Conservation (phyloP, 163 green algal genomes). For the Volvox carteri region DNA sequence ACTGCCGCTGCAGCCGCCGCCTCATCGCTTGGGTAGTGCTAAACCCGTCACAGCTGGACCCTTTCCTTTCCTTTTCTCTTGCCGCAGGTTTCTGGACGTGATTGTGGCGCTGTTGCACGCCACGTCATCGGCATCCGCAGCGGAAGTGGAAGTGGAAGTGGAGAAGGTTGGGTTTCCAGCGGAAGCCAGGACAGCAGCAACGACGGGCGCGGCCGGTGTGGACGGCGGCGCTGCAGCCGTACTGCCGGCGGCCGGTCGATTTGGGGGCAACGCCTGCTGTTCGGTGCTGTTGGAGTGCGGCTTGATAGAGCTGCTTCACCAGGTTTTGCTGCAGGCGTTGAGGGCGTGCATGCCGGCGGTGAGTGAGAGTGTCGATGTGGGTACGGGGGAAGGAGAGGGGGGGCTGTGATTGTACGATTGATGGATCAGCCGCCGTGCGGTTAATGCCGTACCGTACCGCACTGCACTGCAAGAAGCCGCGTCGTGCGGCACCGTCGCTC, state of each 20-base stretch:
- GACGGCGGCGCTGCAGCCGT: too few relatives aligned
- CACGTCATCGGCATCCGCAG: neutral
- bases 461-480: too few relatives aligned
- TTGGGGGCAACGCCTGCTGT: neutral
- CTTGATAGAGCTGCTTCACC: slow-evolving; percentile 41
- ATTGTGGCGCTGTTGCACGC: slow-evolving; percentile 45
- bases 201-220: neutral
- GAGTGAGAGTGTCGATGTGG: neutral
- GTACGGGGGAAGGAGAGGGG: neutral
- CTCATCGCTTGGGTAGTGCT: too few relatives aligned
- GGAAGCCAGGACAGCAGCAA: too few relatives aligned
- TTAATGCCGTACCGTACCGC: too few relatives aligned
- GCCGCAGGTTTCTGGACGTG: slow-evolving; percentile 18
- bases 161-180: neutral
- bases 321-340: slow-evolving; percentile 15
- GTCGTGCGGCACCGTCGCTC: too few relatives aligned
- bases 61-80: too few relatives aligned
- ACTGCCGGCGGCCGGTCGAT: neutral
- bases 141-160: neutral
- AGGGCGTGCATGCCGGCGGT: neutral
- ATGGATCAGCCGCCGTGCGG: too few relatives aligned
- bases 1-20: too few relatives aligned
- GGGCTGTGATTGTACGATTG: neutral
- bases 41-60: too few relatives aligned
- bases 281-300: slow-evolving; percentile 4